A percentile compares a stretch with the other conserved stretches of the same genome.
phyloP scores from a whole-genome alignment of 148 eudicot species.

The Nyssa sinensis region DNA sequence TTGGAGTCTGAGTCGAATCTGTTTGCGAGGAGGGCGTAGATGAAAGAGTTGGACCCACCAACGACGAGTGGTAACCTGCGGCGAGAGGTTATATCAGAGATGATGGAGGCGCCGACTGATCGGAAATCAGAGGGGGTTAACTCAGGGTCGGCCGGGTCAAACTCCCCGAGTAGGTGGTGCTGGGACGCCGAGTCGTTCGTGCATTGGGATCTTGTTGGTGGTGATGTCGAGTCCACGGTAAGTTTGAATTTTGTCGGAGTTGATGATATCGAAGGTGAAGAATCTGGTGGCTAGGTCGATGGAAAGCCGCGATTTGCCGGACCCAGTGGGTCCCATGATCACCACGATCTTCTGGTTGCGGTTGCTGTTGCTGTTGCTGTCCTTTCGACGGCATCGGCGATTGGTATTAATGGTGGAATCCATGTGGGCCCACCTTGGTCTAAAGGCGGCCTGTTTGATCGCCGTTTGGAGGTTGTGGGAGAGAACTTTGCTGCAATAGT shows the following conservation, averaged over 20 bases:
- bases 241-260: conserved; percentile 64
- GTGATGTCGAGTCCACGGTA: conserved; percentile 44
- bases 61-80: conserved; percentile 47
- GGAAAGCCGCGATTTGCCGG: conserved; percentile 57
- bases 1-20: conserved; percentile 37
- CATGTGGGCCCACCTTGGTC: conserved; percentile 13
- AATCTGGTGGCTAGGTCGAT: conserved; percentile 40
- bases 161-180: conserved; percentile 53
- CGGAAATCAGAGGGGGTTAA: conserved; percentile 51
- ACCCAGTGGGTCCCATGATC: conserved; percentile 63
- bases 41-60: conserved; percentile 85
- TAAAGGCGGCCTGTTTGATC: neutral
- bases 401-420: no score
- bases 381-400: no score
- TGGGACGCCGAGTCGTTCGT: conserved; percentile 33
- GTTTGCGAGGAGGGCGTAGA: conserved; percentile 52
- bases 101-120: conserved; percentile 17
- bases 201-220: conserved; percentile 51
- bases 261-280: conserved; percentile 45
- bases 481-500: neutral
- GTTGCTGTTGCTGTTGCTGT: no score
- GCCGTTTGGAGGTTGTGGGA: no score
- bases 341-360: conserved; percentile 30
- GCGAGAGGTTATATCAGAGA: conserved; percentile 32
- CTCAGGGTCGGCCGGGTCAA: conserved; percentile 29